phyloP scores from a whole-genome alignment of 352 stramenopile species.

The Globisporangium lucens region DNA sequence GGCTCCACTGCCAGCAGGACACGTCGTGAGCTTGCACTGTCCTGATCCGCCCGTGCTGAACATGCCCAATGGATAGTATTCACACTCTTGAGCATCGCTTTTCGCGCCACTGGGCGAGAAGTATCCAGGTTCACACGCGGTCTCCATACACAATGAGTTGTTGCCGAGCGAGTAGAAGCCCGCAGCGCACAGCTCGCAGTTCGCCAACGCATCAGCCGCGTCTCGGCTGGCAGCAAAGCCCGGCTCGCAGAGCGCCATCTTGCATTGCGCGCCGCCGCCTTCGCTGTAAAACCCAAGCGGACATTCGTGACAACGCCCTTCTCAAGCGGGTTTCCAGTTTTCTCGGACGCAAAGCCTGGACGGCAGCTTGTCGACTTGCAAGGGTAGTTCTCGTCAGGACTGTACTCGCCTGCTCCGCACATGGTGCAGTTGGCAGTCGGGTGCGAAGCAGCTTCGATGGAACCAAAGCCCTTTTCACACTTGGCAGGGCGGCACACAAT shows the following conservation, averaged over 20 bases:
- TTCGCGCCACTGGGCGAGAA: constrained; percentile 37
- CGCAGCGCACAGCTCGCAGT: constrained; percentile 32
- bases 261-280: constrained; percentile 32
- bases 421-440: constrained; percentile 41
- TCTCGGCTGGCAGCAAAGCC: constrained; percentile 31
- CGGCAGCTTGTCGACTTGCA: constrained; percentile 31
- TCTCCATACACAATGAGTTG: constrained; percentile 29
- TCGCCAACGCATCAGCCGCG: constrained; percentile 24
- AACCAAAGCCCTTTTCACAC: constrained; percentile 37
- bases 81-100: constrained; percentile 25
- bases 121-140: constrained; percentile 27
- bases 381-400: constrained; percentile 47
- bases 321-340: constrained; percentile 33
- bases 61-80: constrained; percentile 31
- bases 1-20: constrained; percentile 30
- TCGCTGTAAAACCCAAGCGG: constrained; percentile 34
- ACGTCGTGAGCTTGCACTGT: constrained; percentile 37
- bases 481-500: constrained; percentile 31
- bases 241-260: constrained; percentile 34
- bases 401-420: constrained; percentile 35
- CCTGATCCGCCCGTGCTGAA: constrained; percentile 31
- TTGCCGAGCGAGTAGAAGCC: constrained; percentile 39
- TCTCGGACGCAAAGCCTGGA: constrained; percentile 28
- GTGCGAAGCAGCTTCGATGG: constrained; percentile 32
- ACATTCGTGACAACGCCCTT: constrained; percentile 43